phyloP scores from a whole-genome alignment of 805 yeast species.

The Metschnikowia cerradonensis region DNA sequence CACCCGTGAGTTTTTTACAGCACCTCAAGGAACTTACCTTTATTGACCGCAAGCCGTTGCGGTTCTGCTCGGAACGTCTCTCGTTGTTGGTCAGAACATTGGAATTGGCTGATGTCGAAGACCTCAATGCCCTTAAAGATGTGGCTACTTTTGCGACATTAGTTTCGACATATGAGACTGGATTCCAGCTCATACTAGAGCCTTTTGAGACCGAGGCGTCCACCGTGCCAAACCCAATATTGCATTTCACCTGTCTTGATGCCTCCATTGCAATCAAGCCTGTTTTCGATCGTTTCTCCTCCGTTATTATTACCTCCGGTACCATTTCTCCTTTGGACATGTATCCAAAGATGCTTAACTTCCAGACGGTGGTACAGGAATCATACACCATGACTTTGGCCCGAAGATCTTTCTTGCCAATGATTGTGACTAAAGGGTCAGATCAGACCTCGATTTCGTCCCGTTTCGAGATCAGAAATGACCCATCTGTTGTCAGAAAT shows the following conservation, averaged over 20 bases:
- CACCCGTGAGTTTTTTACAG: conserved; percentile 87
- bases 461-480: conserved; percentile 93
- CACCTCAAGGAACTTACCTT: conserved; percentile 91
- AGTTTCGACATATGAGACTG: conserved; percentile 90
- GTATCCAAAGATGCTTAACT: conserved; percentile 96
- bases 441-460: conserved; percentile 98
- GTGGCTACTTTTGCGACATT: conserved; percentile 96
- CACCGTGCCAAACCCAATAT: conserved; percentile 93
- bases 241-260: conserved; percentile 91
- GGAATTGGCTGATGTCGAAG: conserved; percentile 85
- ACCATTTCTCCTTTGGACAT: conserved; percentile 97
- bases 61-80: conserved; percentile 89
- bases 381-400: conserved; percentile 96
- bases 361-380: conserved; percentile 89
- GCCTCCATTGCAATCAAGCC: conserved; percentile 98
- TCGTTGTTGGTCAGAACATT: conserved; percentile 85
- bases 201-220: conserved; percentile 93
- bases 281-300: conserved; percentile 85
- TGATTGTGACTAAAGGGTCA: conserved; percentile 95
- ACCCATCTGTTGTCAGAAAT: conserved; percentile 95
- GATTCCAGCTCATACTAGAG: conserved; percentile 86
- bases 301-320: conserved; percentile 94
- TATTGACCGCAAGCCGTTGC: conserved; percentile 85
- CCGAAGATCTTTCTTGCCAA: conserved; percentile 86
- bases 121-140: conserved; percentile 87